A percentile compares a stretch with the other conserved stretches of the same genome.
Conservation (phyloP, 23 red algal species). For the Cyanidiococcus yangmingshanensis region DNA sequence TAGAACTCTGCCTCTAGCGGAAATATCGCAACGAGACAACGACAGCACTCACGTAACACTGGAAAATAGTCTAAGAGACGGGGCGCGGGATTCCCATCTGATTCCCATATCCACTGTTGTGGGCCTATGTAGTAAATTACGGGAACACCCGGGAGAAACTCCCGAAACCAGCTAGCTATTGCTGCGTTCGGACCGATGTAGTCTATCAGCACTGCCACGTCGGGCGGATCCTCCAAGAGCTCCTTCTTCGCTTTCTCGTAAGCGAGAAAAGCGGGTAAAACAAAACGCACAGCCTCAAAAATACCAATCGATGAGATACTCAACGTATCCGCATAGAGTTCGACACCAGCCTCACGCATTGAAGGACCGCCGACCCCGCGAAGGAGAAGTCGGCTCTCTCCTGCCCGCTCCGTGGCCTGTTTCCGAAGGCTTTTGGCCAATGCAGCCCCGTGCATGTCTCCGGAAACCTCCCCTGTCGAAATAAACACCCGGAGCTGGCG, state of each 20-base stretch:
- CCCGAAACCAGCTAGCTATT: neutral
- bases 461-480: constrained; percentile 28
- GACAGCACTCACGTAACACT: neutral
- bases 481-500: constrained; percentile 19
- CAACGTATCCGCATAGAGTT: constrained; percentile 19
- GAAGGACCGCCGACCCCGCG: constrained; percentile 21
- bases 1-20: constrained; percentile 27
- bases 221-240: constrained; percentile 22
- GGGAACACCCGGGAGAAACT: constrained; percentile 20
- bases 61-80: constrained; percentile 16
- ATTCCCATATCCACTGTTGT: constrained; percentile 32
- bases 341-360: constrained; percentile 18
- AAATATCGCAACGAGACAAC: constrained; percentile 20
- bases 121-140: constrained; percentile 29
- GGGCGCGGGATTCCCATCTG: neutral
- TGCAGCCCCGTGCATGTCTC: constrained; percentile 24
- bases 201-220: constrained; percentile 29
- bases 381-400: neutral
- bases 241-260: neutral
- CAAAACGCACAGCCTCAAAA: constrained; percentile 21
- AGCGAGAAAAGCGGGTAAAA: neutral
- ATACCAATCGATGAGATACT: constrained; percentile 28
- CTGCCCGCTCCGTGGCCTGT: neutral
- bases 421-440: constrained; percentile 11
- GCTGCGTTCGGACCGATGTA: constrained; percentile 22